phyloP scores from a whole-genome alignment of 2,329 filamentous ascomycete species.

The Alternaria arborescens region DNA sequence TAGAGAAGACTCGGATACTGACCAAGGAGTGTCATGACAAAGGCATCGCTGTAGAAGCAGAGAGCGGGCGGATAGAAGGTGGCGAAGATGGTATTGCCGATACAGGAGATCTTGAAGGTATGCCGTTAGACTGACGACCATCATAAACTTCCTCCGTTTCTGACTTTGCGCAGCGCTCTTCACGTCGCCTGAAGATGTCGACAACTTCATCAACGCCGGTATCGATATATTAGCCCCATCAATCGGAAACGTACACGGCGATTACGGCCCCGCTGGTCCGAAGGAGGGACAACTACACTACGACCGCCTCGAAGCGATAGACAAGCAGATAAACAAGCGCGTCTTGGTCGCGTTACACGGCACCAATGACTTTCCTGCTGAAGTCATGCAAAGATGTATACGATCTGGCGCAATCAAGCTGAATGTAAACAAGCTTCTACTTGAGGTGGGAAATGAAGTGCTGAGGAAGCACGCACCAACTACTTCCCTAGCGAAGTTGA shows the following conservation, averaged over 20 bases:
- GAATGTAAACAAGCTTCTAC: slow-evolving; percentile 65
- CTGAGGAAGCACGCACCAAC: slow-evolving; percentile 51
- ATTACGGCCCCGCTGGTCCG: slow-evolving; percentile 70
- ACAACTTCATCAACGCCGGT: slow-evolving; percentile 73
- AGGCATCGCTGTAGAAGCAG: slow-evolving; percentile 73
- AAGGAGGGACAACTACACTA: slow-evolving; percentile 44
- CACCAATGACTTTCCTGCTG: slow-evolving; percentile 63
- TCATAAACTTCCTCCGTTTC: not conserved
- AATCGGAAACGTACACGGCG: slow-evolving; percentile 78
- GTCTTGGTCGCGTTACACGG: slow-evolving; percentile 65
- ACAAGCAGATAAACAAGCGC: slow-evolving; percentile 48
- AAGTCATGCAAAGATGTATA: slow-evolving; percentile 63
- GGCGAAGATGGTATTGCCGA: slow-evolving; percentile 78
- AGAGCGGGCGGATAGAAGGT: slow-evolving; percentile 74
- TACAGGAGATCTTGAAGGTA: slow-evolving; percentile 67
- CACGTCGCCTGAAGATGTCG: slow-evolving; percentile 72
- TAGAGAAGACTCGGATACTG: slow-evolving; percentile 68
- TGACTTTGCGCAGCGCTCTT: slow-evolving; percentile 53
- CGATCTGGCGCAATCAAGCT: slow-evolving; percentile 62
- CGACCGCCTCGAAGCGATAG: slow-evolving; percentile 40
- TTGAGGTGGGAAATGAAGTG: slow-evolving; percentile 57
- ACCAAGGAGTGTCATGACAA: slow-evolving; percentile 68
- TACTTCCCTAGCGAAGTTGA: slow-evolving; percentile 48
- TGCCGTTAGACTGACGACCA: not conserved
- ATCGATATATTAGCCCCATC: slow-evolving; percentile 77